These are phyloP conservation scores for Plasmodium gonderi DNA, from an alignment of 169 alveolate genomes.

Conservation along the genomic window DNA sequence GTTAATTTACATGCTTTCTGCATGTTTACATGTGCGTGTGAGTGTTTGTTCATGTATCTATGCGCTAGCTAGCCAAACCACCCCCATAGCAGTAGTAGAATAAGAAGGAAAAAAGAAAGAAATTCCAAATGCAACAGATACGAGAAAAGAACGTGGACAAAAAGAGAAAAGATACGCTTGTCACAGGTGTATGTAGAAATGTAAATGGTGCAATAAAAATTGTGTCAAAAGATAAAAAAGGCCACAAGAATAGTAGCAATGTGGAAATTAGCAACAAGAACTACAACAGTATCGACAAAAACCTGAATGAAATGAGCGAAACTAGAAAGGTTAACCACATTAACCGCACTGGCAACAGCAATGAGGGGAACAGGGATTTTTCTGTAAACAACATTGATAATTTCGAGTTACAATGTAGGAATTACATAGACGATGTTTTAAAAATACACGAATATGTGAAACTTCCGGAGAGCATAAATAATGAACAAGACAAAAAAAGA, in stretches of 20 bases:
- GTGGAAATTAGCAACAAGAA: neutral
- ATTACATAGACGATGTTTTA: constrained; percentile 25
- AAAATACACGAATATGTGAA: constrained; percentile 40
- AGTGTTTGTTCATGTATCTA: neutral
- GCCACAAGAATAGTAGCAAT: neutral
- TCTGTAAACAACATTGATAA: neutral
- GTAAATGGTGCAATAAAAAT: constrained; percentile 26
- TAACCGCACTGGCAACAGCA: neutral
- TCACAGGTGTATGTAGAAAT: neutral
- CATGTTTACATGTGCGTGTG: too few relatives aligned
- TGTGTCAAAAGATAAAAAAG: constrained; percentile 10
- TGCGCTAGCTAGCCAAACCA: too few relatives aligned
- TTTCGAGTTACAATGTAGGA: constrained; percentile 3
- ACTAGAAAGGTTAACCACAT: neutral
- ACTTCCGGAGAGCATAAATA: constrained; percentile 41
- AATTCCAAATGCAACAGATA: neutral
- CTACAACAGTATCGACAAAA: neutral
- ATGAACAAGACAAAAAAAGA: constrained; percentile 49
- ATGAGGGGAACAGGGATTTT: neutral
- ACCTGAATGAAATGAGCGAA: too few relatives aligned
- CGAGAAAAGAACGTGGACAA: neutral
- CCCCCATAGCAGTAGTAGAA: too few relatives aligned
- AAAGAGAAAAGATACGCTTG: neutral
- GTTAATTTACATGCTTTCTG: too few relatives aligned
- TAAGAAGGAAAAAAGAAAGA: too few relatives aligned